A percentile compares a stretch with the other conserved stretches of the same genome.
Evolutionary conservation across 768 basidiomycete species (phyloP).

Genomic region (Amanita exitialis): DNA sequence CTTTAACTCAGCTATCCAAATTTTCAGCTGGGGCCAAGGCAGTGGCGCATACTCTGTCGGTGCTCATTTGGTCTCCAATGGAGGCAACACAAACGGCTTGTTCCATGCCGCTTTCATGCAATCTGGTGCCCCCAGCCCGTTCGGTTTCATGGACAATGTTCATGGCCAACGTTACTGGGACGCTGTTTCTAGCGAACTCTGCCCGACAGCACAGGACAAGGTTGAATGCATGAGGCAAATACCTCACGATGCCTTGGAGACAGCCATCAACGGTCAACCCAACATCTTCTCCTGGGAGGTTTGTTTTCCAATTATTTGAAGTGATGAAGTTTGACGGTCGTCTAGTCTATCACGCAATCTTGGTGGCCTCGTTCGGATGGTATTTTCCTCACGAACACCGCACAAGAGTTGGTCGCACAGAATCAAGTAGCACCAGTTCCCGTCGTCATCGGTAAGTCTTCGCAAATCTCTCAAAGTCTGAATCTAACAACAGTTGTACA

Average conservation of each 20-base stretch:
- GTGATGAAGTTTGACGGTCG: not conserved
- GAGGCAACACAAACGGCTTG: slow-evolving; percentile 20
- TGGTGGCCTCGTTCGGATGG: slow-evolving; percentile 47
- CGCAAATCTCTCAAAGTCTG: no score
- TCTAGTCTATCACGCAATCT: slow-evolving; percentile 28
- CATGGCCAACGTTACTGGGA: slow-evolving; percentile 27
- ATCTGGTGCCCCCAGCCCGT: slow-evolving; percentile 16
- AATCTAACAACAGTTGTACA: not conserved
- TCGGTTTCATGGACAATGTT: slow-evolving; percentile 8
- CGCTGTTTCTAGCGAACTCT: slow-evolving; percentile 30
- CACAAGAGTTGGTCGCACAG: slow-evolving; percentile 29
- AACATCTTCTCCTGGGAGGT: slow-evolving; percentile 35
- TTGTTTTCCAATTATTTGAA: not conserved
- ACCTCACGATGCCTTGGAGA: slow-evolving; percentile 26
- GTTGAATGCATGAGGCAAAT: slow-evolving; percentile 33
- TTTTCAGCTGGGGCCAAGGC: slow-evolving; percentile 29
- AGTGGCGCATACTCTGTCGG: slow-evolving; percentile 35
- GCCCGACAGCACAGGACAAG: slow-evolving; percentile 27
- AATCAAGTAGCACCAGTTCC: slow-evolving; percentile 38
- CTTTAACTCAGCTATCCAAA: not conserved
- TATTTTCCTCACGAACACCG: slow-evolving; percentile 31
- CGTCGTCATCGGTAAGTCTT: slow-evolving; percentile 28
- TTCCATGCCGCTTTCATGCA: slow-evolving; percentile 30
- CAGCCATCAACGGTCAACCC: slow-evolving; percentile 32
- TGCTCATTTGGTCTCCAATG: slow-evolving; percentile 24